These are phyloP conservation scores for Amanita subjunquillea DNA, from an alignment of 768 basidiomycete species.

Conservation along the genomic window DNA sequence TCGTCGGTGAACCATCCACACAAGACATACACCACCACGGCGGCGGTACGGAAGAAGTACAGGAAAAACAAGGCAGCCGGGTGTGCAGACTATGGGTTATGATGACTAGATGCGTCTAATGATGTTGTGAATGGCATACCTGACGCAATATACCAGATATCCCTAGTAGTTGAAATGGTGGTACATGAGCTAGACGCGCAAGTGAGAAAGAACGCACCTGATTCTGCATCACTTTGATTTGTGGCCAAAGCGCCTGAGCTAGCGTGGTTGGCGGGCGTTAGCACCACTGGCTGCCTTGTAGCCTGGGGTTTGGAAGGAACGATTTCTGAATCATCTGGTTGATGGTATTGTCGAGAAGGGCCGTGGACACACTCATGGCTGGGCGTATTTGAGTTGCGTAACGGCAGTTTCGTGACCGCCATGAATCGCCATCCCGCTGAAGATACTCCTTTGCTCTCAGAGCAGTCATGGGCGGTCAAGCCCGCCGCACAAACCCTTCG, in stretches of 20 bases:
- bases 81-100: constrained; percentile 56
- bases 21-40: constrained; percentile 89
- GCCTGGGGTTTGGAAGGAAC: constrained; percentile 17
- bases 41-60: constrained; percentile 79
- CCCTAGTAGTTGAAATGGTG: constrained; percentile 24
- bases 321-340: constrained; percentile 63
- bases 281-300: constrained; percentile 35
- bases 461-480: constrained; percentile 3
- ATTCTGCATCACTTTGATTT: constrained; percentile 60
- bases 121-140: constrained; percentile 26
- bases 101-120: neutral
- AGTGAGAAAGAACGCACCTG: constrained; percentile 36
- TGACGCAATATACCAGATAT: constrained; percentile 71
- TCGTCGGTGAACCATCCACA: constrained; percentile 84
- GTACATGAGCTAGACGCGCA: neutral
- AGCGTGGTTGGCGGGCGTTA: constrained; percentile 41
- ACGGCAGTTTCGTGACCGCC: neutral
- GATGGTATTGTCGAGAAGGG: constrained; percentile 69
- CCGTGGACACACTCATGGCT: constrained; percentile 50
- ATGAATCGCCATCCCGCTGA: neutral
- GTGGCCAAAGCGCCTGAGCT: constrained; percentile 35
- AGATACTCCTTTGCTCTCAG: neutral
- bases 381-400: constrained; percentile 3
- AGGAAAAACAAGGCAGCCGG: constrained; percentile 80
- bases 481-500: constrained; percentile 1